These are phyloP conservation scores for Shiraia bambusicola DNA, from an alignment of 2,329 filamentous ascomycete genomes.

Conservation along the genomic window DNA sequence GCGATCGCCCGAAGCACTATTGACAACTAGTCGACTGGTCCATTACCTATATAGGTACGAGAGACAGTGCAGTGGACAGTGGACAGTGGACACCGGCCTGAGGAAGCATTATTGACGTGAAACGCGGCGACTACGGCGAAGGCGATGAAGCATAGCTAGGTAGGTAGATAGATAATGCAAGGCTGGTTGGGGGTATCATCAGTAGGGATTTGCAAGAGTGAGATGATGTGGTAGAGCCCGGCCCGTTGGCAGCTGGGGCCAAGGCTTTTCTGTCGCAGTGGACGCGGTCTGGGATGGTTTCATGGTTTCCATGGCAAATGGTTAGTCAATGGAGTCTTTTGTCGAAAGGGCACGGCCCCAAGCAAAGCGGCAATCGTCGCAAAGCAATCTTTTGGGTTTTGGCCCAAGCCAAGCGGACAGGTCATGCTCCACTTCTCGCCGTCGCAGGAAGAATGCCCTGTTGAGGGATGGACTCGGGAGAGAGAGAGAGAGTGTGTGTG, in stretches of 20 bases:
- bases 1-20: slow-evolving; percentile 3
- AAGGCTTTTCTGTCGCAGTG: too few relatives aligned
- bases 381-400: slow-evolving; percentile 8
- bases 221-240: slow-evolving; percentile 22
- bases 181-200: too few relatives aligned
- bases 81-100: not conserved
- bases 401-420: slow-evolving; percentile 12
- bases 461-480: slow-evolving; percentile 6
- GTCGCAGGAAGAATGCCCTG: slow-evolving; percentile 12
- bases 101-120: slow-evolving; percentile 8
- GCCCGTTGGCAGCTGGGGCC: slow-evolving; percentile 16
- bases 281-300: too few relatives aligned
- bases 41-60: too few relatives aligned
- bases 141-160: too few relatives aligned
- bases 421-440: slow-evolving; percentile 13
- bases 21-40: slow-evolving; percentile 1
- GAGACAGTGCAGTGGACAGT: too few relatives aligned
- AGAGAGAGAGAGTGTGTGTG: slow-evolving; percentile 6
- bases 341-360: slow-evolving; percentile 21
- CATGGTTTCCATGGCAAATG: slow-evolving; percentile 29
- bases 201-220: slow-evolving; percentile 10
- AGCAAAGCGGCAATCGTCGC: slow-evolving; percentile 7
- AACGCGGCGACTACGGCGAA: slow-evolving; percentile 16
- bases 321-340: slow-evolving; percentile 16
- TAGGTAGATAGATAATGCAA: slow-evolving; percentile 14